Evolutionary conservation across 495 filamentous ascomycete genomes (phyloP).

Genomic region (Haplographium delicatum): DNA sequence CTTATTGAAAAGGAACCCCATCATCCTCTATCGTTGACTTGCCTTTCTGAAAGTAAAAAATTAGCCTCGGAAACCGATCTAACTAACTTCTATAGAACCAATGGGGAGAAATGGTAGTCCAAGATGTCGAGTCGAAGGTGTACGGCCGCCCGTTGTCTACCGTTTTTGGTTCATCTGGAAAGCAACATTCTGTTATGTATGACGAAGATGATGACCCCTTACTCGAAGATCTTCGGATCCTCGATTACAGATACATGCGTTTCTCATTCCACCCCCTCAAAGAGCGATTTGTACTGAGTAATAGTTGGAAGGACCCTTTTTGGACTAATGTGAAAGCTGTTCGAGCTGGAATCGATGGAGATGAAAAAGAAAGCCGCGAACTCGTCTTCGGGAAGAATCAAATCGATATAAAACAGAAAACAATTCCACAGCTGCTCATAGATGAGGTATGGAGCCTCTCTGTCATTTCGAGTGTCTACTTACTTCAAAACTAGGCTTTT

Average conservation of each 20-base stretch:
- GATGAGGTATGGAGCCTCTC: conserved; percentile 63
- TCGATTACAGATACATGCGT: conserved; percentile 91
- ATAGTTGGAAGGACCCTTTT: conserved; percentile 85
- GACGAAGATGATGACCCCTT: conserved; percentile 83
- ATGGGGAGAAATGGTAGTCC: conserved; percentile 84
- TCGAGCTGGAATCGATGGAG: conserved; percentile 79
- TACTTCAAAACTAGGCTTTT: conserved; percentile 61
- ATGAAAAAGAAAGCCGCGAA: conserved; percentile 79
- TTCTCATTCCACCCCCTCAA: conserved; percentile 86
- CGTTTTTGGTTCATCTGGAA: conserved; percentile 67
- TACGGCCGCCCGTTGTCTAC: conserved; percentile 84
- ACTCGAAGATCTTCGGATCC: conserved; percentile 58
- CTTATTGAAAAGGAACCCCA: too few relatives aligned
- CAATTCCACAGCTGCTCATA: conserved; percentile 70
- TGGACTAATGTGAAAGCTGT: conserved; percentile 78
- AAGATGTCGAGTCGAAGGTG: conserved; percentile 54
- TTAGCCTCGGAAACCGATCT: background rate
- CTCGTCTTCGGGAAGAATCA: conserved; percentile 82
- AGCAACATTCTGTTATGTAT: conserved; percentile 41
- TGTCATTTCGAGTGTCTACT: conserved; percentile 9
- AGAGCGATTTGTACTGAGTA: conserved; percentile 81
- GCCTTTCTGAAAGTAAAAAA: too few relatives aligned
- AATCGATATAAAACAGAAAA: conserved; percentile 89
- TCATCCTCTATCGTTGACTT: background rate
- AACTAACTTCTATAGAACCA: conserved; percentile 55